These are phyloP conservation scores for Aspergillus sp. DNA, from an alignment of 2,329 filamentous ascomycete species.

Conservation along the genomic window DNA sequence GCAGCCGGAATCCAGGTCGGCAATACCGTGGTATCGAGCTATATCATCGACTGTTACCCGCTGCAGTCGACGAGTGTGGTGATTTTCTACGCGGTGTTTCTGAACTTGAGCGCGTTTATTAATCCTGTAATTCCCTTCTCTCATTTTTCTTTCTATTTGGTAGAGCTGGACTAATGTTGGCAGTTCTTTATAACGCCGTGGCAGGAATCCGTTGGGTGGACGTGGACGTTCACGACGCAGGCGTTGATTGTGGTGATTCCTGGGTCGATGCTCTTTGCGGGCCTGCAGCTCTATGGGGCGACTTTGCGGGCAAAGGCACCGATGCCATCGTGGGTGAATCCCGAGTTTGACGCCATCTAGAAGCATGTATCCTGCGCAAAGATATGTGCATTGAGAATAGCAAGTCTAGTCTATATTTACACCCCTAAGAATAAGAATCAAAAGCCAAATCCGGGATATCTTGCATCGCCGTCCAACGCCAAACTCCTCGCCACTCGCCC, in stretches of 20 bases:
- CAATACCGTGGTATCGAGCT: constrained; percentile 54
- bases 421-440: not conserved
- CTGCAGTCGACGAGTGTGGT: constrained; percentile 56
- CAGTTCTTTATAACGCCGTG: constrained; percentile 55
- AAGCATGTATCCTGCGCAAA: not conserved
- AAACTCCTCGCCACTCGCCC: not conserved
- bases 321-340: constrained; percentile 49
- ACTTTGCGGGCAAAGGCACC: constrained; percentile 37
- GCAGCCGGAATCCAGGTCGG: constrained; percentile 58
- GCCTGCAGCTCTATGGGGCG: constrained; percentile 44
- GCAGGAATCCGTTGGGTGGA: constrained; percentile 48
- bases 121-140: constrained; percentile 34
- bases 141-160: not conserved
- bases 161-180: not conserved
- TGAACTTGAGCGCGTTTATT: constrained; percentile 53
- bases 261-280: constrained; percentile 38
- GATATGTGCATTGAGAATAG: not conserved
- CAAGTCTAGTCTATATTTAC: not conserved
- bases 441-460: constrained; percentile 5
- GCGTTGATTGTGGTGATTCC: constrained; percentile 48
- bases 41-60: constrained; percentile 58
- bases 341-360: constrained; percentile 35
- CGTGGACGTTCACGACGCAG: constrained; percentile 53
- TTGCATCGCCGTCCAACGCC: constrained; percentile 3
- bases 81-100: constrained; percentile 55